Conservation (phyloP, 306 rosid genomes). For the Prinsepia uniflora region DNA sequence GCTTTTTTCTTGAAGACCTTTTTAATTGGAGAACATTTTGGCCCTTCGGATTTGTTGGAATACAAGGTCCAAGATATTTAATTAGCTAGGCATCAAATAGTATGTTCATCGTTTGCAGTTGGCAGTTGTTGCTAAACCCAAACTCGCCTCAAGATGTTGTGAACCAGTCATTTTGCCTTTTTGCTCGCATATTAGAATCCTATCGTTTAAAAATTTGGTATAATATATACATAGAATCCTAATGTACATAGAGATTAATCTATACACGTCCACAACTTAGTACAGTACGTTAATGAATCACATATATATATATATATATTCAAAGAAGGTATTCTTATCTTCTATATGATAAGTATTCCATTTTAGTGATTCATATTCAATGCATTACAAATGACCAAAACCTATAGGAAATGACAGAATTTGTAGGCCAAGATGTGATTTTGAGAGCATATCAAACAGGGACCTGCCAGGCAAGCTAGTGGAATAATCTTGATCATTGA, state of each 20-base stretch:
- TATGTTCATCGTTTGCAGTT: slow-evolving; percentile 9
- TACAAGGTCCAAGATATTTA: slow-evolving; percentile 2
- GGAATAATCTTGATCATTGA: slow-evolving; percentile 17
- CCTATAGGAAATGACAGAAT: too few relatives aligned
- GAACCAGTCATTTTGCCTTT: slow-evolving; percentile 17
- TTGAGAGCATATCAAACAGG: slow-evolving; percentile 9
- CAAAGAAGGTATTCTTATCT: slow-evolving; percentile 9
- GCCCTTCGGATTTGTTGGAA: slow-evolving; percentile 18
- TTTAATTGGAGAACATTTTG: slow-evolving; percentile 3
- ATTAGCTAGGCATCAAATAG: not conserved
- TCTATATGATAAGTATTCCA: slow-evolving; percentile 13
- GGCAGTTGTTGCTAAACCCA: not conserved
- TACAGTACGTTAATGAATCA: not conserved
- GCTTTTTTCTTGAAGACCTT: slow-evolving; percentile 2
- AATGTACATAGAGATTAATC: not conserved
- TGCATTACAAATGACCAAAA: not conserved
- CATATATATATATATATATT: not conserved
- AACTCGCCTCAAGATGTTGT: not conserved
- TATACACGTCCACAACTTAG: not conserved
- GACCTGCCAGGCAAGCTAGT: slow-evolving; percentile 5
- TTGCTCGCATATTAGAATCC: too few relatives aligned
- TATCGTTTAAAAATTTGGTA: too few relatives aligned
- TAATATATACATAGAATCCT: too few relatives aligned
- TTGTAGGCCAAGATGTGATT: slow-evolving; percentile 1
- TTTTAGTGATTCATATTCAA: not conserved